These are phyloP conservation scores for Clonostachys sp. DNA, from an alignment of 2,329 filamentous ascomycete genomes.

Conservation along the genomic window DNA sequence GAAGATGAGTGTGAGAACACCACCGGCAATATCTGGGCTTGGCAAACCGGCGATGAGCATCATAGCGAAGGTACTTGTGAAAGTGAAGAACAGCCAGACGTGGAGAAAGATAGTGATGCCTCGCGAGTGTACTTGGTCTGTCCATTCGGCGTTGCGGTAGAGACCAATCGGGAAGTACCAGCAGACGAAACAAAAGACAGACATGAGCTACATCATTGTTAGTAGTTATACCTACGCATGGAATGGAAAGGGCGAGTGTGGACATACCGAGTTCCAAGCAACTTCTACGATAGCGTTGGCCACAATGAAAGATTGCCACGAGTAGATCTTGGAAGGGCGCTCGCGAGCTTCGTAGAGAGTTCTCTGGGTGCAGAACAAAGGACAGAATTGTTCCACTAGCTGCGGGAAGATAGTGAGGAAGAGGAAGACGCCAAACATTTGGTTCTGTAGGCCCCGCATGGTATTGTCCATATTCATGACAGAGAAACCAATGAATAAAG, in stretches of 20 bases:
- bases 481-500: constrained; percentile 78
- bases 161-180: constrained; percentile 65
- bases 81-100: constrained; percentile 61
- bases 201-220: constrained; percentile 41
- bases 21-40: constrained; percentile 56
- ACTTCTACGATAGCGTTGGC: constrained; percentile 80
- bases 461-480: constrained; percentile 70
- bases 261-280: constrained; percentile 75
- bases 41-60: constrained; percentile 54
- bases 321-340: constrained; percentile 77
- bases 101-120: constrained; percentile 65
- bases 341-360: constrained; percentile 82
- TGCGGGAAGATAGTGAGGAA: constrained; percentile 76
- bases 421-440: constrained; percentile 84
- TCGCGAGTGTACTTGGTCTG: constrained; percentile 47
- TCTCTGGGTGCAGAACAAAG: constrained; percentile 77
- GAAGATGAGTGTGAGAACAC: constrained; percentile 59
- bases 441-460: constrained; percentile 76
- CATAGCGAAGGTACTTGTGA: constrained; percentile 63
- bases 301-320: constrained; percentile 81
- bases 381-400: constrained; percentile 76
- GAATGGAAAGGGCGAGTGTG: constrained; percentile 49
- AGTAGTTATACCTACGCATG: constrained; percentile 56
- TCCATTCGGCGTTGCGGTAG: constrained; percentile 57
- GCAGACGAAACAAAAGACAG: constrained; percentile 4